These are phyloP conservation scores for Debaryomyces robertsiae DNA, from an alignment of 1,139 yeast species.

Conservation along the genomic window DNA sequence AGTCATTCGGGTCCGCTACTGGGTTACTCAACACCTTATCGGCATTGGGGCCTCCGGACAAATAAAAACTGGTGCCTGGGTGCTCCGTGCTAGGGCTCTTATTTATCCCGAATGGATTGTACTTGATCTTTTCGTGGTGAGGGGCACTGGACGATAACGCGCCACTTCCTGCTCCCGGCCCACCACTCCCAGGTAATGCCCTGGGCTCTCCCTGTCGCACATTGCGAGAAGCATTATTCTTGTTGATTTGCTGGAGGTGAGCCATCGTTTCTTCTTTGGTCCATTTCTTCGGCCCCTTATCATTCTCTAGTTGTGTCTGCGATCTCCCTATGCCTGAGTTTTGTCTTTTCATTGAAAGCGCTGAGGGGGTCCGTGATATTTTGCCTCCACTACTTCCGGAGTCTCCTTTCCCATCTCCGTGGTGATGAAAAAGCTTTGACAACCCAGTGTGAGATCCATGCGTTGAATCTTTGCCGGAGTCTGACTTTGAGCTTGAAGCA, in stretches of 20 bases:
- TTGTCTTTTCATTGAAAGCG: constrained; percentile 31
- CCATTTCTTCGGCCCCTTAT: constrained; percentile 28
- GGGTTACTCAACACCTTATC: constrained; percentile 60
- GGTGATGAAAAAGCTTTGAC: constrained; percentile 31
- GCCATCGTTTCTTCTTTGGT: constrained; percentile 44
- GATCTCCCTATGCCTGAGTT: constrained; percentile 19
- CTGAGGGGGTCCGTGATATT: constrained; percentile 28
- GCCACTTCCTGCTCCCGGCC: not conserved
- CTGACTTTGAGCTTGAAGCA: constrained; percentile 14
- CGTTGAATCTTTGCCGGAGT: constrained; percentile 7
- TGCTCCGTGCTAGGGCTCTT: constrained; percentile 37
- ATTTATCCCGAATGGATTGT: constrained; percentile 50
- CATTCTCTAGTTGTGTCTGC: constrained; percentile 5
- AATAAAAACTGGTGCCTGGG: constrained; percentile 45
- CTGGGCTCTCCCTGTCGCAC: constrained; percentile 14
- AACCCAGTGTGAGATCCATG: constrained; percentile 25
- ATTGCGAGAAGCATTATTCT: constrained; percentile 31
- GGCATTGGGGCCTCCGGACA: constrained; percentile 39
- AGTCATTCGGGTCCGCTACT: constrained; percentile 67
- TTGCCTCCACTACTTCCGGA: constrained; percentile 11
- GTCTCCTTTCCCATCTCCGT: constrained; percentile 13
- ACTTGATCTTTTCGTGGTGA: constrained; percentile 40
- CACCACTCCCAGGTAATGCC: constrained; percentile 1
- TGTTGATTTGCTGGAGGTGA: constrained; percentile 38
- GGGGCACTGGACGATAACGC: constrained; percentile 6